Percentiles rank a stretch among this genome's conserved stretches.
Conservation (phyloP, 805 yeast genomes). For the Myxozyma mucilagina region DNA sequence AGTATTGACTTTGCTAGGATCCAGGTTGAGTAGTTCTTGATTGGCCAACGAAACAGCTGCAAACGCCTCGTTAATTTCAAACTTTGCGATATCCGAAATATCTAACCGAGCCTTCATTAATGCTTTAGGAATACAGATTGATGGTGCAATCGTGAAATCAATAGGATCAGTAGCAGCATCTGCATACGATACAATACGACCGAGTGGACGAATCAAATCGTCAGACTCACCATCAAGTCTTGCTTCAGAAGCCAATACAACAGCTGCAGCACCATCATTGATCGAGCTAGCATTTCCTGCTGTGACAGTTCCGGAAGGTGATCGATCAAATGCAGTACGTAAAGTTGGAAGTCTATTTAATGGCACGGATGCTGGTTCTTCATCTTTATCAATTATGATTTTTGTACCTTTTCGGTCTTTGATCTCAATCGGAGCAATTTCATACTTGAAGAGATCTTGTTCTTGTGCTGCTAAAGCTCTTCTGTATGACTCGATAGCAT, state of each 20-base stretch:
- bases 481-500: conserved; percentile 75
- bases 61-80: conserved; percentile 95
- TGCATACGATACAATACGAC: conserved; percentile 85
- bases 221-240: conserved; percentile 75
- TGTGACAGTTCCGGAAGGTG: conserved; percentile 90
- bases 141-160: conserved; percentile 93
- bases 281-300: conserved; percentile 93
- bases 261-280: conserved; percentile 95
- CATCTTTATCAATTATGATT: conserved; percentile 69
- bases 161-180: conserved; percentile 92
- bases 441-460: conserved; percentile 71
- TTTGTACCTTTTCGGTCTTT: conserved; percentile 64
- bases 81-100: conserved; percentile 69
- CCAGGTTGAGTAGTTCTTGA: conserved; percentile 62
- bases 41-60: conserved; percentile 91
- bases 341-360: conserved; percentile 70
- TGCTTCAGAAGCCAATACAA: conserved; percentile 75
- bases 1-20: conserved; percentile 72
- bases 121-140: conserved; percentile 90
- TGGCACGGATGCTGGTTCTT: conserved; percentile 70
- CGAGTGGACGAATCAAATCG: conserved; percentile 62
- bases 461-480: conserved; percentile 73
- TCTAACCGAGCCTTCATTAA: conserved; percentile 73
- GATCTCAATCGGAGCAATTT: conserved; percentile 80
- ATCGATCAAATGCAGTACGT: conserved; percentile 86